Evolutionary conservation across 768 basidiomycete species (phyloP).

Genomic region (Filobasidium wieringae): DNA sequence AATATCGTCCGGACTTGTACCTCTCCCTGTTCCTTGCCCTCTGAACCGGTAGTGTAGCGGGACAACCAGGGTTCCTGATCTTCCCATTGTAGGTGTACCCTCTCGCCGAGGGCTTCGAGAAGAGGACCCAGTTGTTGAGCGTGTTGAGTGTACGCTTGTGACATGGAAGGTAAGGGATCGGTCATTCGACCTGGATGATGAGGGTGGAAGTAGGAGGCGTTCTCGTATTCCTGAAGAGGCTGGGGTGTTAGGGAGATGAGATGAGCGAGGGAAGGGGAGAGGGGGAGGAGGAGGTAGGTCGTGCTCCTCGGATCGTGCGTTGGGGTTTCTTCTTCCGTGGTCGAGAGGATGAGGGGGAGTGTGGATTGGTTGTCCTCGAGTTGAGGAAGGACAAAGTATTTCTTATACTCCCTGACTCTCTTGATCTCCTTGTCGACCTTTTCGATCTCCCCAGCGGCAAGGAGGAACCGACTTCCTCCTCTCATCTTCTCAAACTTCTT

Average conservation of each 20-base stretch:
- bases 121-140: background rate
- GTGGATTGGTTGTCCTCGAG: background rate
- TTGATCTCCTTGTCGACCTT: background rate
- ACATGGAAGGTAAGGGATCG: background rate
- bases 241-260: background rate
- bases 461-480: background rate
- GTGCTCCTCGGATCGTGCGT: background rate
- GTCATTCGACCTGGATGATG: background rate
- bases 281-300: conserved; percentile 11
- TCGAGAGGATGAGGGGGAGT: background rate
- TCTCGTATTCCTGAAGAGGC: background rate
- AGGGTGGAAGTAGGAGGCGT: background rate
- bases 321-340: background rate
- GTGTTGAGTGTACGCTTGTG: background rate
- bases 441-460: background rate
- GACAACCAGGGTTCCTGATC: too few relatives aligned
- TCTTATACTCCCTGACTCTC: background rate
- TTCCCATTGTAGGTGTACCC: background rate
- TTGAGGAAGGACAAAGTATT: background rate
- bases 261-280: conserved; percentile 1
- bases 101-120: background rate
- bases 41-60: too few relatives aligned
- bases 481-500: conserved; percentile 5
- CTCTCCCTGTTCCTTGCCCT: background rate
- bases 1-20: background rate